A percentile compares a stretch with the other conserved stretches of the same genome.
These are phyloP conservation scores for Neopestalotiopsis sp. DNA, from an alignment of 2,329 filamentous ascomycete genomes.

Conservation along the genomic window DNA sequence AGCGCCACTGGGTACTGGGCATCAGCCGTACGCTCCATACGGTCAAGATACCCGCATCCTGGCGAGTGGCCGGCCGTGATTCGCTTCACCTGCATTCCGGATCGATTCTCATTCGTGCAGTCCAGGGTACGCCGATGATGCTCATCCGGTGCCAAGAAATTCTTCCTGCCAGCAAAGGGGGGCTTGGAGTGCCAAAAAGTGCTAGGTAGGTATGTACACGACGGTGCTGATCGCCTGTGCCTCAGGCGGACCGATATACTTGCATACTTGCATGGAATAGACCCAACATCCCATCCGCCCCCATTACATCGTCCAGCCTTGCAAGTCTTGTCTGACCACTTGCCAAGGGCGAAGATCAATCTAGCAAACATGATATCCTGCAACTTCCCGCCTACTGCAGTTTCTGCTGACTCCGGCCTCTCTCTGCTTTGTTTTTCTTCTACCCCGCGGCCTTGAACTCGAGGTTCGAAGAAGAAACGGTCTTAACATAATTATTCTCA, in stretches of 20 bases:
- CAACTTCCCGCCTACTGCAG: not conserved
- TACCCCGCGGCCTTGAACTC: not conserved
- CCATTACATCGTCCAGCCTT: not conserved
- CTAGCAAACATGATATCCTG: slow-evolving; percentile 15
- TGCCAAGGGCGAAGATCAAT: slow-evolving; percentile 3
- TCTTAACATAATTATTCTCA: not conserved
- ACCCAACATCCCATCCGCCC: not conserved
- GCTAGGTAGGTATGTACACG: not conserved
- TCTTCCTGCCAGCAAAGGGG: not conserved
- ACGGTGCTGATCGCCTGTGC: not conserved
- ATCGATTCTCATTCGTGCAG: not conserved
- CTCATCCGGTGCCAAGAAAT: not conserved
- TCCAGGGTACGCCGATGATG: not conserved
- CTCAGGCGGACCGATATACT: not conserved
- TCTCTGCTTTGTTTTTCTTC: not conserved
- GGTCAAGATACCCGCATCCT: not conserved
- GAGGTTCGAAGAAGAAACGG: not conserved
- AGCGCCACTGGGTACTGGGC: not conserved
- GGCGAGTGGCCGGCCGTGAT: not conserved
- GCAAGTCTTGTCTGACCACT: not conserved
- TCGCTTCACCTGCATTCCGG: not conserved
- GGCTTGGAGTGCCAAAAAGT: not conserved
- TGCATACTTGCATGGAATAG: not conserved
- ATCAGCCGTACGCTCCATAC: not conserved
- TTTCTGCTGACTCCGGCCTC: not conserved